phyloP scores from a whole-genome alignment of 2,329 filamentous ascomycete genomes.

The Botryotinia narcissicola region DNA sequence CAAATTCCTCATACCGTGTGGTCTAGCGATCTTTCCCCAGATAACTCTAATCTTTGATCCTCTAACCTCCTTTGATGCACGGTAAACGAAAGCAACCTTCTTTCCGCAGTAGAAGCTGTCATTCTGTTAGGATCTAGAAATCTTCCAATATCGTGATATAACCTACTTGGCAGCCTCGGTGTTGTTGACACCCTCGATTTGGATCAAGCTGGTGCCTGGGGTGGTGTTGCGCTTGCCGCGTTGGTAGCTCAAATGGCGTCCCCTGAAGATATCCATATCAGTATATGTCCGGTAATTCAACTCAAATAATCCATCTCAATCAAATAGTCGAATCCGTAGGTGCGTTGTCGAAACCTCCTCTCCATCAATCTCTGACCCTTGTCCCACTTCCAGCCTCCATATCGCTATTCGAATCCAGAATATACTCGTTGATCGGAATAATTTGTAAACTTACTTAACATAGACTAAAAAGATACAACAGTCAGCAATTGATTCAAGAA shows the following conservation, averaged over 20 bases:
- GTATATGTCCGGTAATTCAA: neutral
- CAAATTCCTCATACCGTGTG: slow-evolving; percentile 68
- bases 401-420: slow-evolving; percentile 4
- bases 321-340: neutral
- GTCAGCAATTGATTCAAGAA: slow-evolving; percentile 33
- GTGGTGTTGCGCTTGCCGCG: slow-evolving; percentile 89
- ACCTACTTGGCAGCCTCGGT: slow-evolving; percentile 82
- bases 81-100: slow-evolving; percentile 98
- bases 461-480: slow-evolving; percentile 59
- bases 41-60: slow-evolving; percentile 99
- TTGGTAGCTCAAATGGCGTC: slow-evolving; percentile 97
- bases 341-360: slow-evolving; percentile 17
- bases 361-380: neutral
- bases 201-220: slow-evolving; percentile 89
- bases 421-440: slow-evolving; percentile 6
- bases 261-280: slow-evolving; percentile 54
- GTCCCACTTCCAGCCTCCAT: neutral
- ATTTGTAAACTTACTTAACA: slow-evolving; percentile 71
- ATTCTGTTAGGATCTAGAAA: slow-evolving; percentile 27
- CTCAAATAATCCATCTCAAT: neutral
- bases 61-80: slow-evolving; percentile 88
- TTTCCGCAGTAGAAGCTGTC: slow-evolving; percentile 90
- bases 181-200: slow-evolving; percentile 97
- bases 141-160: slow-evolving; percentile 13
- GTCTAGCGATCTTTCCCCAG: slow-evolving; percentile 97